Evolutionary conservation across 495 filamentous ascomycete species (phyloP).

Genomic region (Penicillium steckii): DNA sequence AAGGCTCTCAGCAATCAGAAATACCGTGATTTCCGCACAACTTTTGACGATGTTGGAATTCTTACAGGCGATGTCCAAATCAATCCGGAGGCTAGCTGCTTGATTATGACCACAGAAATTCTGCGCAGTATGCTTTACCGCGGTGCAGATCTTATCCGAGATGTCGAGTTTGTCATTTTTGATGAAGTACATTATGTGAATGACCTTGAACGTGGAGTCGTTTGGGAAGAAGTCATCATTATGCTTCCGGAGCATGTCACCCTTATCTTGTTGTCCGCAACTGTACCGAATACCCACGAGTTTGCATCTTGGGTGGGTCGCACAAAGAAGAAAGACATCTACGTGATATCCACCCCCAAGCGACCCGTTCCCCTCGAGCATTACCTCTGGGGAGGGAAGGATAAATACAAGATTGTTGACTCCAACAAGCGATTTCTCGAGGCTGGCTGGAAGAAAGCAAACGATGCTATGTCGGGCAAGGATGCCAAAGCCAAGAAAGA

Average conservation of each 20-base stretch:
- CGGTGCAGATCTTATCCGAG: slow-evolving; percentile 91
- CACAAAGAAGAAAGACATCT: slow-evolving; percentile 98
- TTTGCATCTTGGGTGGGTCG: slow-evolving; percentile 98
- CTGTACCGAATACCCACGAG: slow-evolving; percentile 95
- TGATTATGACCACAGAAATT: slow-evolving; percentile 99
- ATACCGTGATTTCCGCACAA: slow-evolving; percentile 87
- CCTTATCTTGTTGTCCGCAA: slow-evolving; percentile 90
- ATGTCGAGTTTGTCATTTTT: slow-evolving; percentile 98
- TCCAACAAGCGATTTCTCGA: slow-evolving; percentile 87
- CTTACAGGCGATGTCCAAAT: slow-evolving; percentile 98
- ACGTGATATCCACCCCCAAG: slow-evolving; percentile 96
- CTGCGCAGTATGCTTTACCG: slow-evolving; percentile 97
- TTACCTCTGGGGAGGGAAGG: slow-evolving; percentile 90
- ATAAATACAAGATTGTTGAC: slow-evolving; percentile 92
- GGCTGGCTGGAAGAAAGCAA: slow-evolving; percentile 91
- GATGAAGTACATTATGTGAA: slow-evolving; percentile 99
- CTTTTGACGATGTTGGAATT: slow-evolving; percentile 94
- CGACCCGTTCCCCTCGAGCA: slow-evolving; percentile 93
- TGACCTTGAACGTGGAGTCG: slow-evolving; percentile 92
- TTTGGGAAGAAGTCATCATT: slow-evolving; percentile 99
- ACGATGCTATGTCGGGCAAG: slow-evolving; percentile 74
- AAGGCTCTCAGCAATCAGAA: slow-evolving; percentile 99
- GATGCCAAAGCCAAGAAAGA: slow-evolving; percentile 63
- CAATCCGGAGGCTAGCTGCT: slow-evolving; percentile 92
- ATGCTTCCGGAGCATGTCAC: slow-evolving; percentile 98